Conservation (phyloP, 2,329 filamentous ascomycete species). For the Calonectria pseudoreteaudii region DNA sequence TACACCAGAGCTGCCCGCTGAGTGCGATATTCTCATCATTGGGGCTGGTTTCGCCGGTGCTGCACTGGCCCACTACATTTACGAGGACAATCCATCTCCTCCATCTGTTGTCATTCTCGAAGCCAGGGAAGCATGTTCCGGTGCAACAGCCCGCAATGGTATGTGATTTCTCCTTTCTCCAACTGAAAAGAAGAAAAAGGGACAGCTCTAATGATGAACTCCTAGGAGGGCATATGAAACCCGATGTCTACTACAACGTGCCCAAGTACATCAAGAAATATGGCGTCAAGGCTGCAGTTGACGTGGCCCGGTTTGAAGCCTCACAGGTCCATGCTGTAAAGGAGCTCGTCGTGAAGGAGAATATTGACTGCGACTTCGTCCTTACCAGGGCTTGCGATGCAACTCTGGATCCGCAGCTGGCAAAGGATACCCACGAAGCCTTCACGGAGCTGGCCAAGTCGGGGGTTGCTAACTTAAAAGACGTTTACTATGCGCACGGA, state of each 20-base stretch:
- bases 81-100: constrained; percentile 31
- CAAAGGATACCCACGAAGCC: constrained; percentile 15
- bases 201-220: not conserved
- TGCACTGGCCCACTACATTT: constrained; percentile 55
- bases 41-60: constrained; percentile 44
- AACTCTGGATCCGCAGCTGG: constrained; percentile 41
- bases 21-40: constrained; percentile 58
- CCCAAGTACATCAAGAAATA: constrained; percentile 27
- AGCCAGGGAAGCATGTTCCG: constrained; percentile 47
- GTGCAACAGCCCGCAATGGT: constrained; percentile 51
- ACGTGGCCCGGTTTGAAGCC: constrained; percentile 36
- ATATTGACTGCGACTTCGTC: constrained; percentile 23
- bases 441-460: constrained; percentile 2
- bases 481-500: not conserved
- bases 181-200: not conserved
- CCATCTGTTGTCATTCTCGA: constrained; percentile 48
- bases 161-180: not conserved
- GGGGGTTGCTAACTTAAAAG: not conserved
- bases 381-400: constrained; percentile 52
- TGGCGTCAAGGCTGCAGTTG: constrained; percentile 30
- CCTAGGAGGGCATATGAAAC: constrained; percentile 35
- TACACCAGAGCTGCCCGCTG: constrained; percentile 45
- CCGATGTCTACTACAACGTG: constrained; percentile 32
- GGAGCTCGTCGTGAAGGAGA: constrained; percentile 45
- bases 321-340: constrained; percentile 45